These are phyloP conservation scores for Saturnispora serradocipensis DNA, from an alignment of 805 yeast species.

Conservation along the genomic window DNA sequence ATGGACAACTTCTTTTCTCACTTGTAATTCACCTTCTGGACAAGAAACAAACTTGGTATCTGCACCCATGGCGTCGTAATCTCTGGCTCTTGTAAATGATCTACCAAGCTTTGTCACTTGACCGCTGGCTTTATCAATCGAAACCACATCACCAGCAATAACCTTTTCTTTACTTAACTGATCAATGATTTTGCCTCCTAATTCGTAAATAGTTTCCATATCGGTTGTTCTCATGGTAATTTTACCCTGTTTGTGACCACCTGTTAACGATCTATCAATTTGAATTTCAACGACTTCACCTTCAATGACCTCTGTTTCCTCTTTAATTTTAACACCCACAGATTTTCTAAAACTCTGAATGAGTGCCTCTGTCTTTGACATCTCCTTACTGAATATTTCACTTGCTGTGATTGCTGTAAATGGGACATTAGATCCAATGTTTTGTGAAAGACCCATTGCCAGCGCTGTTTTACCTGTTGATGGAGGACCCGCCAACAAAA, in stretches of 20 bases:
- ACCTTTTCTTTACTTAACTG: slow-evolving; percentile 91
- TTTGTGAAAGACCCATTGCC: slow-evolving; percentile 93
- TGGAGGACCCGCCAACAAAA: slow-evolving; percentile 92
- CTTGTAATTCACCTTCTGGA: slow-evolving; percentile 98
- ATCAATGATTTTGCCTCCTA: slow-evolving; percentile 51
- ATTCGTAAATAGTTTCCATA: slow-evolving; percentile 78
- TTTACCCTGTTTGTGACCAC: slow-evolving; percentile 83
- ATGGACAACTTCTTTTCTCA: slow-evolving; percentile 95
- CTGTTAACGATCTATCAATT: slow-evolving; percentile 83
- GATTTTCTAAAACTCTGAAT: slow-evolving; percentile 97
- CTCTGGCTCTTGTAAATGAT: slow-evolving; percentile 98
- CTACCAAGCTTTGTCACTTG: slow-evolving; percentile 96
- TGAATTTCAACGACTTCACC: slow-evolving; percentile 97
- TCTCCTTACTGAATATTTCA: slow-evolving; percentile 91
- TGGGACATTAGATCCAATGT: slow-evolving; percentile 93
- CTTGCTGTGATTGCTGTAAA: slow-evolving; percentile 96
- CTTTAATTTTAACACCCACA: slow-evolving; percentile 91
- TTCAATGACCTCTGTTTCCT: slow-evolving; percentile 94
- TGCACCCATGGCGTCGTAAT: slow-evolving; percentile 96
- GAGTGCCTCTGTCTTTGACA: slow-evolving; percentile 90
- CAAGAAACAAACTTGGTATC: slow-evolving; percentile 82
- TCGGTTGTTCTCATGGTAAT: slow-evolving; percentile 76
- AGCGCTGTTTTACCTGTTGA: slow-evolving; percentile 98
- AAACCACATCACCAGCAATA: slow-evolving; percentile 91
- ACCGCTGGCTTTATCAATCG: slow-evolving; percentile 96